A percentile compares a stretch with the other conserved stretches of the same genome.
These are phyloP conservation scores for Pestalotiopsis sp. DNA, from an alignment of 2,329 filamentous ascomycete genomes.

Conservation along the genomic window DNA sequence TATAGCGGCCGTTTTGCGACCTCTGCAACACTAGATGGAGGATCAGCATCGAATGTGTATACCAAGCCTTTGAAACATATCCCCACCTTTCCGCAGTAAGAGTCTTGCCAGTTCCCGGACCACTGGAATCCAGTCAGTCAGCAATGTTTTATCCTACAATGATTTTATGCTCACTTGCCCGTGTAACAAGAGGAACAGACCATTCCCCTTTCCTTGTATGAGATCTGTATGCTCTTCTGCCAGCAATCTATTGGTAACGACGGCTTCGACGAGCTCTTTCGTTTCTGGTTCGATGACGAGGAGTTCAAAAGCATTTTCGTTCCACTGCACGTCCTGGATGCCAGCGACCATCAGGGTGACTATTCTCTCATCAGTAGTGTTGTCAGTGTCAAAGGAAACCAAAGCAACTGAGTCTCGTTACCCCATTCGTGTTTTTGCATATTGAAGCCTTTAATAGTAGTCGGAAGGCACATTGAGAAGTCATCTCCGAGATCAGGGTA, in stretches of 20 bases:
- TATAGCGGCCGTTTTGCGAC: constrained; percentile 36
- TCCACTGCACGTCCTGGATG: background rate
- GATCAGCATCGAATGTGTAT: background rate
- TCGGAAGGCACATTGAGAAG: background rate
- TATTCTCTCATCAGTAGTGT: background rate
- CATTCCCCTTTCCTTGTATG: constrained; percentile 10
- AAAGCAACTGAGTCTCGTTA: background rate
- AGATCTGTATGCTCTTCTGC: constrained; percentile 4
- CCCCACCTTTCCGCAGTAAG: constrained; percentile 4
- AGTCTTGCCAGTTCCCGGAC: constrained; percentile 10
- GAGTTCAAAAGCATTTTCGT: constrained; percentile 8
- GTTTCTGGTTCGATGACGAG: constrained; percentile 3
- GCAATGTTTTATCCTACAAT: background rate
- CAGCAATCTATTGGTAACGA: background rate
- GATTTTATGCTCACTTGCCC: background rate
- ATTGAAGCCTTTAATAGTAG: background rate
- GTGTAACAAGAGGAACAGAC: background rate
- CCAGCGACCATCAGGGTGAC: background rate
- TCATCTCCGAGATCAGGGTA: background rate
- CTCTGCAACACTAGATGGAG: constrained; percentile 30
- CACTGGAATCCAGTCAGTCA: background rate
- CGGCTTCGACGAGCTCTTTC: constrained; percentile 7
- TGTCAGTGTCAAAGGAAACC: no score
- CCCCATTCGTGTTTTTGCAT: background rate
- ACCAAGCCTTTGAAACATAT: background rate